Percentiles rank a stretch among this genome's conserved stretches.
These are phyloP conservation scores for Scleroderma bovista DNA, from an alignment of 768 basidiomycete genomes.

Conservation along the genomic window DNA sequence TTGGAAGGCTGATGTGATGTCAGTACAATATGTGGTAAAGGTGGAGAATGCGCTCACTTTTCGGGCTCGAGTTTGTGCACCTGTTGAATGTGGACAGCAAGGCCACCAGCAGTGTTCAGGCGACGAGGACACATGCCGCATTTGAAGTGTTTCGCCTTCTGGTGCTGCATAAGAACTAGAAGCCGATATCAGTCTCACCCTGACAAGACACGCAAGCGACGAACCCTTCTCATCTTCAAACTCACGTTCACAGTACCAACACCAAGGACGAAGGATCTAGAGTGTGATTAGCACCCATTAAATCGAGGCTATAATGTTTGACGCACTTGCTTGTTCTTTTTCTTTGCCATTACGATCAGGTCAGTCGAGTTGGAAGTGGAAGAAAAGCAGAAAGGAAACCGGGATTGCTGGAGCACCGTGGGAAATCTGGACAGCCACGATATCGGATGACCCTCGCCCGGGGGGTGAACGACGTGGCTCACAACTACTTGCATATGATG, in stretches of 20 bases:
- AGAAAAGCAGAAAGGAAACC: constrained; percentile 3
- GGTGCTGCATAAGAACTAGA: constrained; percentile 95
- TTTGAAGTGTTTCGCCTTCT: constrained; percentile 99
- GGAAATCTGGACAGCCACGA: background rate
- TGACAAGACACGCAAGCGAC: constrained; percentile 14
- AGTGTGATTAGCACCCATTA: constrained; percentile 3
- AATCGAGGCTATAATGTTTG: background rate
- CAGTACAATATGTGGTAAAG: constrained; percentile 8
- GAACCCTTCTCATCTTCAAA: constrained; percentile 99
- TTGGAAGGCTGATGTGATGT: constrained; percentile 47
- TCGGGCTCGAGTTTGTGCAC: constrained; percentile 99
- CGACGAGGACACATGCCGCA: constrained; percentile 93
- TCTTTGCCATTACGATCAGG: constrained; percentile 40
- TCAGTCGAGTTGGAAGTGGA: constrained; percentile 12
- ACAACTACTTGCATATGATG: too few relatives aligned
- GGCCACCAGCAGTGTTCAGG: constrained; percentile 94
- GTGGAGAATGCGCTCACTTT: constrained; percentile 30
- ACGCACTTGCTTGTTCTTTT: constrained; percentile 48
- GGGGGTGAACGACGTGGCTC: too few relatives aligned
- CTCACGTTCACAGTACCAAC: constrained; percentile 99
- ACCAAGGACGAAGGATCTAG: constrained; percentile 87
- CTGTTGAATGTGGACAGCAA: constrained; percentile 97
- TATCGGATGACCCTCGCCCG: too few relatives aligned
- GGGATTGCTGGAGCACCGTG: background rate
- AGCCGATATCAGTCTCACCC: background rate